Evolutionary conservation across 208 protist genomes (phyloP).

Genomic region (Tritrichomonas musculus): DNA sequence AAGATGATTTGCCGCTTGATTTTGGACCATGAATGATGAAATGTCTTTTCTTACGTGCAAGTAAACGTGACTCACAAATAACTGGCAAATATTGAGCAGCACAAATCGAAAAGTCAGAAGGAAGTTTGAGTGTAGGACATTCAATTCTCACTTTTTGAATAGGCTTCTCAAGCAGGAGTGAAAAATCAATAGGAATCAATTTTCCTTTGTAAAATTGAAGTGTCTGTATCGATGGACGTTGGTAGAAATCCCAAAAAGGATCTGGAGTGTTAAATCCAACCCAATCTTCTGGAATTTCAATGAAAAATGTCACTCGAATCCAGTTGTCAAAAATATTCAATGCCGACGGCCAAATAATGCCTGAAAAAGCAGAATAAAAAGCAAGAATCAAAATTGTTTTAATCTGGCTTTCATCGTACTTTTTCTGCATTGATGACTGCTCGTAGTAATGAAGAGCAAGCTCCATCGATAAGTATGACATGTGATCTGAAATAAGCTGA

Average conservation of each 20-base stretch:
- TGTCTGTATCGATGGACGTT: neutral
- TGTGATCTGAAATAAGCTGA: neutral
- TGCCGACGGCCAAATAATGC: neutral
- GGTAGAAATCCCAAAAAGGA: neutral
- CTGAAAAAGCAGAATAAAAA: neutral
- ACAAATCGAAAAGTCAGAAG: neutral
- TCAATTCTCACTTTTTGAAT: neutral
- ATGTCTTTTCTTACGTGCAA: neutral
- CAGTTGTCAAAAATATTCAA: neutral
- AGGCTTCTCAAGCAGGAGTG: neutral
- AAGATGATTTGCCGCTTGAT: neutral
- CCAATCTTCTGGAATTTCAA: constrained; percentile 26
- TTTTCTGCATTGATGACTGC: neutral
- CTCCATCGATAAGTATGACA: neutral
- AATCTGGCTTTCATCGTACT: neutral
- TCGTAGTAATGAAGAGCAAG: neutral
- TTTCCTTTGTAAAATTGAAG: neutral
- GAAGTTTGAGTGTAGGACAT: neutral
- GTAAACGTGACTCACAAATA: neutral
- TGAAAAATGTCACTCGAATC: neutral
- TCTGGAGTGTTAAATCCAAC: neutral
- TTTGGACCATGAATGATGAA: neutral
- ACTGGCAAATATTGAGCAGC: constrained; percentile 13
- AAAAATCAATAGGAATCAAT: neutral
- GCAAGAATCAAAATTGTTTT: neutral